A percentile compares a stretch with the other conserved stretches of the same genome.
Conservation (phyloP, 2,329 filamentous ascomycete species). For the Xylariaceae sp. region DNA sequence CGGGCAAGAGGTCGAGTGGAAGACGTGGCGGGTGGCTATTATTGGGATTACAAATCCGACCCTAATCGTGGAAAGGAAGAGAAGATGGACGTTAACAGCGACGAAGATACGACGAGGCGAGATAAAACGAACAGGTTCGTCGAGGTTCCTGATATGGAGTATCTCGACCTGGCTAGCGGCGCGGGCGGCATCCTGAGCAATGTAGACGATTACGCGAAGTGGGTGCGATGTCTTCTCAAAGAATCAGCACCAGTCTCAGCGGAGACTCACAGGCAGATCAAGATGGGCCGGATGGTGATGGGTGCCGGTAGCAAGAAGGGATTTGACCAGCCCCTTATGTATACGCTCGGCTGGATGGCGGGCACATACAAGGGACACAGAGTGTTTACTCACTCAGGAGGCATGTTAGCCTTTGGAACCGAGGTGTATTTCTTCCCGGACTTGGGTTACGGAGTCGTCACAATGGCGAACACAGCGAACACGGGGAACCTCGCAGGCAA, state of each 20-base stretch:
- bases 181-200: slow-evolving; percentile 41
- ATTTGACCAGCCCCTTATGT: slow-evolving; percentile 31
- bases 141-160: slow-evolving; percentile 21
- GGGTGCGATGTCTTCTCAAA: slow-evolving; percentile 45
- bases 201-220: slow-evolving; percentile 47
- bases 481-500: slow-evolving; percentile 32
- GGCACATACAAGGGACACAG: slow-evolving; percentile 38
- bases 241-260: slow-evolving; percentile 30
- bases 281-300: slow-evolving; percentile 28
- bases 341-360: slow-evolving; percentile 36
- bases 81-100: slow-evolving; percentile 1
- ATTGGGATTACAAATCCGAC: slow-evolving; percentile 27
- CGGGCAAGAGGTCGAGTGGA: not conserved
- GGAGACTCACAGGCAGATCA: slow-evolving; percentile 28
- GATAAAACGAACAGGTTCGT: slow-evolving; percentile 12
- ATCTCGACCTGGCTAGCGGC: slow-evolving; percentile 31
- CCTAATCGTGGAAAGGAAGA: not conserved
- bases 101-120: not conserved
- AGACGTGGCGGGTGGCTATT: slow-evolving; percentile 39
- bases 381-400: slow-evolving; percentile 38
- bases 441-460: slow-evolving; percentile 36
- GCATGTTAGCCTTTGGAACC: slow-evolving; percentile 40
- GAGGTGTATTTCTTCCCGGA: slow-evolving; percentile 41
- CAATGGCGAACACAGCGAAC: slow-evolving; percentile 39
- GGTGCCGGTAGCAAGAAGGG: slow-evolving; percentile 8